Evolutionary conservation across 768 basidiomycete genomes (phyloP).

Genomic region (Daedaleopsis sinensis): DNA sequence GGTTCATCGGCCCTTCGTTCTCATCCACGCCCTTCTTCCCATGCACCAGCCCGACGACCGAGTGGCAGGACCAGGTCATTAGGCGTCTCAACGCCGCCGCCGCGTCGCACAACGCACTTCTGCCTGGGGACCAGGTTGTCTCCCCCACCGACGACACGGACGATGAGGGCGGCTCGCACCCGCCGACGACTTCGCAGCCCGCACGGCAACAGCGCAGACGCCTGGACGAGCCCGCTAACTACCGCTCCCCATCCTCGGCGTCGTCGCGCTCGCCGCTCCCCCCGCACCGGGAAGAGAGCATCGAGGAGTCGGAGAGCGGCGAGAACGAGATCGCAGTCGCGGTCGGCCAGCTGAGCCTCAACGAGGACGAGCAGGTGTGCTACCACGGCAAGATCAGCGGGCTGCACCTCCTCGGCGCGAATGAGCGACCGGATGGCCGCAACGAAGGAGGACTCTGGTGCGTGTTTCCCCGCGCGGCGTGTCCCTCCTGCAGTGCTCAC

Average conservation of each 20-base stretch:
- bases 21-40: background rate
- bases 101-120: conserved; percentile 26
- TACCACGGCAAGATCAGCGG: conserved; percentile 89
- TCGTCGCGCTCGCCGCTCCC: conserved; percentile 19
- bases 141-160: conserved; percentile 9
- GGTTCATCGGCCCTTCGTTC: conserved; percentile 1
- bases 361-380: conserved; percentile 84
- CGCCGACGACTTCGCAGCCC: conserved; percentile 10
- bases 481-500: background rate
- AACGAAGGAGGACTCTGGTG: conserved; percentile 80
- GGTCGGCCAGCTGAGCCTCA: conserved; percentile 83
- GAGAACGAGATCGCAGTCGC: conserved; percentile 63
- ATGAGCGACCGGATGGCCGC: conserved; percentile 61
- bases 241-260: conserved; percentile 14
- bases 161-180: conserved; percentile 10
- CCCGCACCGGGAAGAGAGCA: conserved; percentile 34
- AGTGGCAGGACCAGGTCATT: conserved; percentile 79
- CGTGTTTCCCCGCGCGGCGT: conserved; percentile 18
- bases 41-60: conserved; percentile 65
- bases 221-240: conserved; percentile 36
- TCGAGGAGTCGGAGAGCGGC: conserved; percentile 25
- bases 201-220: conserved; percentile 55
- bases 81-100: conserved; percentile 32
- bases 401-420: conserved; percentile 68
- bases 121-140: conserved; percentile 23